A percentile compares a stretch with the other conserved stretches of the same genome.
Evolutionary conservation across 208 protist genomes (phyloP).

Genomic region (Histomonas meleagridis): DNA sequence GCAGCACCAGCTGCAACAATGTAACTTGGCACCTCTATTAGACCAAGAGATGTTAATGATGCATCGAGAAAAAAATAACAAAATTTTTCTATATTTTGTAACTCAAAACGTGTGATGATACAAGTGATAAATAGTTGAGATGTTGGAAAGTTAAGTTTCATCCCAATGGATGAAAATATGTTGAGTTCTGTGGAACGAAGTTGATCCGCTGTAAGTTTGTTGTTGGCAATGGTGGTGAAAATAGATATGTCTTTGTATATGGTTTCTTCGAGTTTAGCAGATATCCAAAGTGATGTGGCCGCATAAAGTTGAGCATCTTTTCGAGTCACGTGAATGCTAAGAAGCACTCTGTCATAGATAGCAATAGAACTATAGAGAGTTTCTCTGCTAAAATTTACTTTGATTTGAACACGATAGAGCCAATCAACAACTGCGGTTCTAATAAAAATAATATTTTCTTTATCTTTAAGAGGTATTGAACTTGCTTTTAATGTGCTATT

Average conservation of each 20-base stretch:
- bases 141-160: neutral
- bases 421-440: neutral
- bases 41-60: neutral
- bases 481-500: too few relatives aligned
- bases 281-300: neutral
- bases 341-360: neutral
- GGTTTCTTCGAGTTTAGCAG: neutral
- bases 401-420: neutral
- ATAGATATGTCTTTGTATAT: neutral
- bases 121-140: neutral
- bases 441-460: too few relatives aligned
- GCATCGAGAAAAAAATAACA: neutral
- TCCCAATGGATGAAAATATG: neutral
- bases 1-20: neutral
- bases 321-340: neutral
- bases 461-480: too few relatives aligned
- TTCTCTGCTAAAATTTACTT: neutral
- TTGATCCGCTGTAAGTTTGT: neutral
- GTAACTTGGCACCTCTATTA: neutral
- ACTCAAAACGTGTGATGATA: neutral
- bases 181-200: neutral
- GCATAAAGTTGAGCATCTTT: neutral
- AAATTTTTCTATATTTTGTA: neutral
- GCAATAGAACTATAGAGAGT: neutral
- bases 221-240: neutral